These are phyloP conservation scores for Musa beccarii DNA, from an alignment of 176 grass and related monocot species.

Conservation along the genomic window DNA sequence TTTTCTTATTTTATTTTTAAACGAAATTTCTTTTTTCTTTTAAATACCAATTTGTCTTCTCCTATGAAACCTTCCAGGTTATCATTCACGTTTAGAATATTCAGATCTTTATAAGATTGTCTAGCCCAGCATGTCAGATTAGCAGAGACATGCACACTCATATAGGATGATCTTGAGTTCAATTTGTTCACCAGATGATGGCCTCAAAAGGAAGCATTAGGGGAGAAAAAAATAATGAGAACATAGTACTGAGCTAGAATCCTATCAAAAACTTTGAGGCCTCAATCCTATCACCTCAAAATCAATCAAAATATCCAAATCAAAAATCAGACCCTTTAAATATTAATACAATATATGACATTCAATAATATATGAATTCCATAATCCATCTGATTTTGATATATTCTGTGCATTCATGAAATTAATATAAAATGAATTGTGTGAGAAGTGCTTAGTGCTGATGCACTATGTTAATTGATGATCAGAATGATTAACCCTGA, in stretches of 20 bases:
- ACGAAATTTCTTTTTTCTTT: no score
- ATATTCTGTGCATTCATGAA: not conserved
- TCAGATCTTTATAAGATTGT: not conserved
- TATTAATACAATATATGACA: not conserved
- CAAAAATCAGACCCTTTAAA: no score
- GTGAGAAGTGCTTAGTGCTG: not conserved
- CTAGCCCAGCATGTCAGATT: not conserved
- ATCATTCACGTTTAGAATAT: not conserved
- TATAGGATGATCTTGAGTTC: not conserved
- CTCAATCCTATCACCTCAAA: not conserved
- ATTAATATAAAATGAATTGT: not conserved
- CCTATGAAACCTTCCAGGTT: not conserved
- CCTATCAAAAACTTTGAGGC: not conserved
- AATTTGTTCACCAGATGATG: no score
- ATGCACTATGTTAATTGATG: not conserved
- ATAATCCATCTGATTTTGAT: not conserved
- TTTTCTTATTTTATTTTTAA: not conserved
- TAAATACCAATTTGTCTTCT: not conserved
- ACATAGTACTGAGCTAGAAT: no score
- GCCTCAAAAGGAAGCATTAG: no score
- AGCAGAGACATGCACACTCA: not conserved
- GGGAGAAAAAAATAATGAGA: no score
- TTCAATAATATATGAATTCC: not conserved
- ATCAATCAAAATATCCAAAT: not conserved
- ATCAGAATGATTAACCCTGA: not conserved